Evolutionary conservation across 176 grass and related monocot species (phyloP).

Genomic region (Hordeum marinum): DNA sequence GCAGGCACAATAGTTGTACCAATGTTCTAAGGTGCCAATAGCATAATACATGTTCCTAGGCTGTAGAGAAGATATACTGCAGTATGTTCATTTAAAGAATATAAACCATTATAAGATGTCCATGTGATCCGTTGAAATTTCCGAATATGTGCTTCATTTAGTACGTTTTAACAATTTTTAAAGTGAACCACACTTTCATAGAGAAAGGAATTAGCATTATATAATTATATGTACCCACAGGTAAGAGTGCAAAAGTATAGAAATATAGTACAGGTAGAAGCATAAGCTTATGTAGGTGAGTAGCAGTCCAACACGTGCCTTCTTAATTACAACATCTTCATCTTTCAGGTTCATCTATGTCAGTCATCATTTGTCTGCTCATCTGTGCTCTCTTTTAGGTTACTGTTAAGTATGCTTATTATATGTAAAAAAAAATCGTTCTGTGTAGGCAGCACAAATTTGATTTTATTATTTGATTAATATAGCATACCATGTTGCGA

Average conservation of each 20-base stretch:
- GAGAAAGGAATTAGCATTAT: neutral
- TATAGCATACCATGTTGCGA: neutral
- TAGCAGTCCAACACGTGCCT: neutral
- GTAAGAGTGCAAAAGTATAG: neutral
- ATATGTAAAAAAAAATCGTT: constrained; percentile 18
- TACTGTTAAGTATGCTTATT: constrained; percentile 1
- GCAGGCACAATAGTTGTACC: neutral
- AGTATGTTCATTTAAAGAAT: neutral
- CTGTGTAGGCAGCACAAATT: neutral
- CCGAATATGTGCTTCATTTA: neutral
- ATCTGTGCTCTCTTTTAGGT: neutral
- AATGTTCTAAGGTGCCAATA: neutral
- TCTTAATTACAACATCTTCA: neutral
- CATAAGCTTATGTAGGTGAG: neutral
- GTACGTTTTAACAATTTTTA: neutral
- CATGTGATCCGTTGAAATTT: neutral
- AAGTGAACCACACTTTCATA: neutral
- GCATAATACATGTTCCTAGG: neutral
- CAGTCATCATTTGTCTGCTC: neutral
- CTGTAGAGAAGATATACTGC: neutral
- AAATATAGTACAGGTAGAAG: neutral
- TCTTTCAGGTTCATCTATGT: neutral
- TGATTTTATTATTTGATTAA: constrained; percentile 17
- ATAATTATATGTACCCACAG: neutral
- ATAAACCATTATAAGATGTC: neutral